Evolutionary conservation across 2,329 filamentous ascomycete genomes (phyloP).

Genomic region (Penicillium rolfsii): DNA sequence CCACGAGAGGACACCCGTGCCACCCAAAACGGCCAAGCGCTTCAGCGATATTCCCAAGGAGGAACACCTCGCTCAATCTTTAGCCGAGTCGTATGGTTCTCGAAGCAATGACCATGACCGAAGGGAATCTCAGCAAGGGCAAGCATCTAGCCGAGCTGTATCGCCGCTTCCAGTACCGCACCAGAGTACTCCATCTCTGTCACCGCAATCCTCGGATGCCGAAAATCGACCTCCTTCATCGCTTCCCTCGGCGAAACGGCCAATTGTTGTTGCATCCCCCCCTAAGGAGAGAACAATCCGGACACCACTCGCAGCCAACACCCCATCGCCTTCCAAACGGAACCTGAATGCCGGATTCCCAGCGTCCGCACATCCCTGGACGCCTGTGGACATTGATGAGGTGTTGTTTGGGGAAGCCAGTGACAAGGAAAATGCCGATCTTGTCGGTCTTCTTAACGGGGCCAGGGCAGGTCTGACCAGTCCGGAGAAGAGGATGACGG

Average conservation of each 20-base stretch:
- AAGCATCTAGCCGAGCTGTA: slow-evolving; percentile 21
- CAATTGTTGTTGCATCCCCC: slow-evolving; percentile 37
- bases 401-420: slow-evolving; percentile 49
- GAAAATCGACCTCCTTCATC: slow-evolving; percentile 78
- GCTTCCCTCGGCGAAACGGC: slow-evolving; percentile 55
- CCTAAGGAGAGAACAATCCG: slow-evolving; percentile 42
- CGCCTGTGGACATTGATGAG: slow-evolving; percentile 72
- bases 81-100: slow-evolving; percentile 33
- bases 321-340: slow-evolving; percentile 64
- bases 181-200: slow-evolving; percentile 62
- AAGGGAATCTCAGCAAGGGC: slow-evolving; percentile 14
- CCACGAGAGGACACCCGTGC: slow-evolving; percentile 33
- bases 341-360: slow-evolving; percentile 57
- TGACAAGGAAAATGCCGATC: slow-evolving; percentile 55
- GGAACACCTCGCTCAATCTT: slow-evolving; percentile 37
- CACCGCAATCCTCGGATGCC: slow-evolving; percentile 76
- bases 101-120: slow-evolving; percentile 17
- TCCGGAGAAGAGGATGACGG: slow-evolving; percentile 84
- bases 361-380: slow-evolving; percentile 67
- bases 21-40: slow-evolving; percentile 42
- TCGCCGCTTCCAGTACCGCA: slow-evolving; percentile 42
- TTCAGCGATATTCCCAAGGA: slow-evolving; percentile 45
- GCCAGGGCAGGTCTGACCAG: slow-evolving; percentile 67
- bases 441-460: slow-evolving; percentile 54
- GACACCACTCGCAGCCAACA: slow-evolving; percentile 49